These are phyloP conservation scores for Arabis alpina DNA, from an alignment of 345 rosid species.

Conservation along the genomic window DNA sequence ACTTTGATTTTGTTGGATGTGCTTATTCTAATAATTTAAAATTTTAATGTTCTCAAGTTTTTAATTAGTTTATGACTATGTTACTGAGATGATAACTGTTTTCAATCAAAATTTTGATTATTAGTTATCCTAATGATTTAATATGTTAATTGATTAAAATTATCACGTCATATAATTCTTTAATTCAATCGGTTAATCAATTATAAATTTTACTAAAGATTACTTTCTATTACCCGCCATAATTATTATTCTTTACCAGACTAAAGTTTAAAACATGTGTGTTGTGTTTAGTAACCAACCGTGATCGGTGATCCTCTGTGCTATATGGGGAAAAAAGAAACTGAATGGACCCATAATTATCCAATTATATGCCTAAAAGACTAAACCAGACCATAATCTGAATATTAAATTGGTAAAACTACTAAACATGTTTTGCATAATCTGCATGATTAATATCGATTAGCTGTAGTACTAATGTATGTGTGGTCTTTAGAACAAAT, in stretches of 20 bases:
- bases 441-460: slow-evolving; percentile 32
- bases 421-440: slow-evolving; percentile 41
- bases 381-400: slow-evolving; percentile 16
- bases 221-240: no score
- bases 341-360: slow-evolving; percentile 8
- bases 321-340: not conserved
- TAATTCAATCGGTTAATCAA: no score
- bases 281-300: not conserved
- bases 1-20: no score
- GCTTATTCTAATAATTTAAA: no score
- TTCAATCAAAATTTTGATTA: not conserved
- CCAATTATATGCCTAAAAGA: slow-evolving; percentile 3
- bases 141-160: no score
- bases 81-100: not conserved
- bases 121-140: not conserved
- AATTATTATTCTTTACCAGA: not conserved
- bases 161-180: no score
- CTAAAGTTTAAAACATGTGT: not conserved
- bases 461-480: slow-evolving; percentile 38
- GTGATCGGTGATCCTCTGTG: not conserved
- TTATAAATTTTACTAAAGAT: no score
- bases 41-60: no score
- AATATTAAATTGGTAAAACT: slow-evolving; percentile 28
- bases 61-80: no score
- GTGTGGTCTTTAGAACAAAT: slow-evolving; percentile 27